Evolutionary conservation across 2,329 filamentous ascomycete species (phyloP).

Genomic region (Ceratocystis smalleyi): DNA sequence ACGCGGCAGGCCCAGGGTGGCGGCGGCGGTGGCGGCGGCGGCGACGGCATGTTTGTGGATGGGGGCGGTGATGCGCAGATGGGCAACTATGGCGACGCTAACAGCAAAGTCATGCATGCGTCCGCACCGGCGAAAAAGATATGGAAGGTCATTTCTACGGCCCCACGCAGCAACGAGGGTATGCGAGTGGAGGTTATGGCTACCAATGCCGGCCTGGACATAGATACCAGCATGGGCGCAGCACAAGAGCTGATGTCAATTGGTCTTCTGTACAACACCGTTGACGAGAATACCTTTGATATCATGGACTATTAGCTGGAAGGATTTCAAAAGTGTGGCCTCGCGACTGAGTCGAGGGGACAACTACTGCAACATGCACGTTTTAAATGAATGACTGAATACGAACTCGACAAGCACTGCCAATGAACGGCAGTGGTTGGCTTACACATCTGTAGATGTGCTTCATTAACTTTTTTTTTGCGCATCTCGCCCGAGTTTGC

Average conservation of each 20-base stretch:
- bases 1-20: constrained; percentile 45
- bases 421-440: not conserved
- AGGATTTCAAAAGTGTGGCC: not conserved
- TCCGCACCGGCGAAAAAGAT: constrained; percentile 50
- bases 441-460: too few species aligned
- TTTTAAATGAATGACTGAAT: constrained; percentile 3
- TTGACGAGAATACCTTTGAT: constrained; percentile 87
- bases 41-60: constrained; percentile 42
- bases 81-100: constrained; percentile 17
- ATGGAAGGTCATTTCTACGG: constrained; percentile 51
- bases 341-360: not conserved
- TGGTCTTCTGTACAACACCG: constrained; percentile 74
- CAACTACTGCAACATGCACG: not conserved
- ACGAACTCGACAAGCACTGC: not conserved
- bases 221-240: constrained; percentile 57
- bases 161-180: constrained; percentile 63
- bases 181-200: constrained; percentile 68
- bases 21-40: constrained; percentile 27
- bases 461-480: too few species aligned
- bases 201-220: constrained; percentile 45
- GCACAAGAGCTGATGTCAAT: constrained; percentile 62
- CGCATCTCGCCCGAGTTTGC: too few species aligned
- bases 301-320: constrained; percentile 48
- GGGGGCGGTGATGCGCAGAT: constrained; percentile 29
- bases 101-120: constrained; percentile 31